Evolutionary conservation across 345 rosid species (phyloP).

Genomic region (Raphanus sativus): DNA sequence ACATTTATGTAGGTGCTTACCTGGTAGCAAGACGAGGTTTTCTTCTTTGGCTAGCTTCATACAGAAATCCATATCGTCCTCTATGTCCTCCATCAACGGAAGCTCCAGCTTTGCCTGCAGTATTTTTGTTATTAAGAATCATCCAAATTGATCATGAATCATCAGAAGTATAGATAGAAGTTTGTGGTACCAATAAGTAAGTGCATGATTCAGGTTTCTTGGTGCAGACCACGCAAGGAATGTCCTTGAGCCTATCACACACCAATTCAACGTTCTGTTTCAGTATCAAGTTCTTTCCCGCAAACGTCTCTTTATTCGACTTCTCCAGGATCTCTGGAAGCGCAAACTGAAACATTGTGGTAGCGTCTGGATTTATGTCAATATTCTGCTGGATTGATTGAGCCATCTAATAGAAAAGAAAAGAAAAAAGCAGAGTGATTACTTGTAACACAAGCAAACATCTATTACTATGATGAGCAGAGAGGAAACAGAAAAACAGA

Average conservation of each 20-base stretch:
- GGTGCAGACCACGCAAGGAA: conserved; percentile 51
- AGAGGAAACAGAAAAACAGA: conserved; percentile 7
- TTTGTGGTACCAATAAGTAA: conserved; percentile 56
- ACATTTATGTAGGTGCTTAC: conserved; percentile 21
- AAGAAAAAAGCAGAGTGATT: conserved; percentile 15
- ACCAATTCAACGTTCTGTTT: conserved; percentile 44
- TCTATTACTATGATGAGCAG: background rate
- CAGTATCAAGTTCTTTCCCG: conserved; percentile 28
- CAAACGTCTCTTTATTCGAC: conserved; percentile 36
- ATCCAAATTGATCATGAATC: background rate
- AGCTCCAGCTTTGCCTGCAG: conserved; percentile 48
- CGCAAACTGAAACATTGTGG: conserved; percentile 62
- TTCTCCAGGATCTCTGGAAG: conserved; percentile 49
- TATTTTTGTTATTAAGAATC: background rate
- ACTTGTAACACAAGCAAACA: conserved; percentile 2
- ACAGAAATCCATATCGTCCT: conserved; percentile 66
- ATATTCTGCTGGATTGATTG: conserved; percentile 44
- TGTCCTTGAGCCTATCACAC: conserved; percentile 42
- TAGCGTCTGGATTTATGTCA: conserved; percentile 40
- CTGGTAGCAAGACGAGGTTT: conserved; percentile 53
- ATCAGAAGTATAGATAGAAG: background rate
- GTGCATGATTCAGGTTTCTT: conserved; percentile 57
- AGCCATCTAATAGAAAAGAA: conserved; percentile 34
- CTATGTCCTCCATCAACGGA: conserved; percentile 42
- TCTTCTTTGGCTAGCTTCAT: conserved; percentile 63